Conservation (phyloP, 2,329 filamentous ascomycete genomes). For the Aspergillus ochraceoroseus region DNA sequence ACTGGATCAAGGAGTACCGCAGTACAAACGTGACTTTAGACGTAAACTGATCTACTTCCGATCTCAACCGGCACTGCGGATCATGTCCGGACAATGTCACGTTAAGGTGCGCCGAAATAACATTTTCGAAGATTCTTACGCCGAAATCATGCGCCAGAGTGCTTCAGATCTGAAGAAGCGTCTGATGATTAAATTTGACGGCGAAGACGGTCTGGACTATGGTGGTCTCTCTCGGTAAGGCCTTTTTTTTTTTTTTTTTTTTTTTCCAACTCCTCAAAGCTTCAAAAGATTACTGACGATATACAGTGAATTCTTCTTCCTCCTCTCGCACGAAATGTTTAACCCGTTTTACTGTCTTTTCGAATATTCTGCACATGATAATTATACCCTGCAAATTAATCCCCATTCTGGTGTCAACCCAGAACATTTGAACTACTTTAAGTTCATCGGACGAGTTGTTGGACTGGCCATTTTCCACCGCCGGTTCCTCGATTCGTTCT, state of each 20-base stretch:
- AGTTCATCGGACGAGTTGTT: slow-evolving; percentile 96
- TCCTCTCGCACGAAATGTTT: slow-evolving; percentile 99
- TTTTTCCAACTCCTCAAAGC: no score
- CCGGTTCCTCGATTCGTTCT: slow-evolving; percentile 96
- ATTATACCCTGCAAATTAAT: slow-evolving; percentile 99
- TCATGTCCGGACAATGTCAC: slow-evolving; percentile 92
- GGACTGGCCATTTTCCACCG: slow-evolving; percentile 97
- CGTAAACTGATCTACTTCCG: slow-evolving; percentile 99
- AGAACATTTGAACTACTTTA: slow-evolving; percentile 99
- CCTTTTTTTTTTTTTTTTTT: neutral
- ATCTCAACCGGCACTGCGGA: slow-evolving; percentile 92
- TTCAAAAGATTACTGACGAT: no score
- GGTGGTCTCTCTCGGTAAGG: slow-evolving; percentile 78
- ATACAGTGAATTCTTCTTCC: slow-evolving; percentile 91
- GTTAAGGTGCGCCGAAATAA: slow-evolving; percentile 95
- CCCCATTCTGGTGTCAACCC: slow-evolving; percentile 98
- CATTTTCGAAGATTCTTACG: slow-evolving; percentile 98
- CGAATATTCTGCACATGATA: slow-evolving; percentile 99
- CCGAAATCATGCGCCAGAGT: slow-evolving; percentile 95
- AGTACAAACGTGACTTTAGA: slow-evolving; percentile 98
- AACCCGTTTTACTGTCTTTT: slow-evolving; percentile 99
- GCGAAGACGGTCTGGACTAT: slow-evolving; percentile 95
- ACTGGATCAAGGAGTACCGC: slow-evolving; percentile 93
- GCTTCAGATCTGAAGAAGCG: slow-evolving; percentile 96
- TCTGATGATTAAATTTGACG: slow-evolving; percentile 99